These are phyloP conservation scores for Nadsonia commutata DNA, from an alignment of 1,139 yeast genomes.

Conservation along the genomic window DNA sequence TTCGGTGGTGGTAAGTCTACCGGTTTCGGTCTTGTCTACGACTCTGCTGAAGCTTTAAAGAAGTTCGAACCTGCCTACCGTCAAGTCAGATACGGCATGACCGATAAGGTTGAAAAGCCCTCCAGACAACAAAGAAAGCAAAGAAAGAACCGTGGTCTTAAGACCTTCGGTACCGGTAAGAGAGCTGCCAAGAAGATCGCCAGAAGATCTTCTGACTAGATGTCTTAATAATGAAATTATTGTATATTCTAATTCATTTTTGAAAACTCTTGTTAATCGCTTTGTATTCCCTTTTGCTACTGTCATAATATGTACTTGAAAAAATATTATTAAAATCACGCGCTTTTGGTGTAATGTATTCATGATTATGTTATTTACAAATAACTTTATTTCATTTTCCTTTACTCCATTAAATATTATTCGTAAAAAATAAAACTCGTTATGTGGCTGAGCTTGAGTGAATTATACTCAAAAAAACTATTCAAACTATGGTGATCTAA, in stretches of 20 bases:
- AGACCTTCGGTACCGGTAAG: constrained; percentile 96
- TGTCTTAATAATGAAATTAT: neutral
- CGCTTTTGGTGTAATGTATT: neutral
- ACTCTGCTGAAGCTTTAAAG: constrained; percentile 95
- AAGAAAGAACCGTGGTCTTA: constrained; percentile 99
- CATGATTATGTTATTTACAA: too few relatives aligned
- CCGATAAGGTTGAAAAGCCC: constrained; percentile 88
- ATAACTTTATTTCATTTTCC: too few relatives aligned
- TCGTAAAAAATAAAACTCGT: too few relatives aligned
- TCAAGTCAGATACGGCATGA: constrained; percentile 98
- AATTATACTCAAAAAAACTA: too few relatives aligned
- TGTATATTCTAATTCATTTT: neutral
- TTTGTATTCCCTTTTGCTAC: neutral
- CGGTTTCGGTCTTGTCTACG: constrained; percentile 98
- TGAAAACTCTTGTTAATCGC: neutral
- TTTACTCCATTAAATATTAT: too few relatives aligned
- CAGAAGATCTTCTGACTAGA: neutral
- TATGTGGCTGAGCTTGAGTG: too few relatives aligned
- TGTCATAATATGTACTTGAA: neutral
- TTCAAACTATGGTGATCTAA: too few relatives aligned
- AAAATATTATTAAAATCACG: neutral
- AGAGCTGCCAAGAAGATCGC: constrained; percentile 57
- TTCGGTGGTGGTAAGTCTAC: constrained; percentile 99
- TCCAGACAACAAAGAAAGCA: constrained; percentile 99
- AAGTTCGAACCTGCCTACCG: constrained; percentile 99